Conservation (phyloP, 345 rosid species). For the Ceriops zippeliana region DNA sequence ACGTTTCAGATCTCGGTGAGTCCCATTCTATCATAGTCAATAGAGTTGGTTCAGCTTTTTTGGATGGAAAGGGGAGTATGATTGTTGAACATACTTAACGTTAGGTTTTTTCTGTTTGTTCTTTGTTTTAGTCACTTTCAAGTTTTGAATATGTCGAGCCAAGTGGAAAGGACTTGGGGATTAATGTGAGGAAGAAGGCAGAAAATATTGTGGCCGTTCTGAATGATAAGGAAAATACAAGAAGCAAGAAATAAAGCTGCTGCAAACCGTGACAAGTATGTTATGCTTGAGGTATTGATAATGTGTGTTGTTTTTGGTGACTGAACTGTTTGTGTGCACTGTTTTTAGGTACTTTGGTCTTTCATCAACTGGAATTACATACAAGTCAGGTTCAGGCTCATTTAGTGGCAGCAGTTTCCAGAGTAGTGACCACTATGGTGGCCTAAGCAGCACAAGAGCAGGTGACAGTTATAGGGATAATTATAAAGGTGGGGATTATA, state of each 20-base stretch:
- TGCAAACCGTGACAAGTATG: slow-evolving; percentile 90
- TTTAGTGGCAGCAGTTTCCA: slow-evolving; percentile 47
- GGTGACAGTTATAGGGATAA: slow-evolving; percentile 49
- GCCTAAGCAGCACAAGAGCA: slow-evolving; percentile 44
- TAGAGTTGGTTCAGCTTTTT: slow-evolving; percentile 1
- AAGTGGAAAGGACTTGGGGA: slow-evolving; percentile 86
- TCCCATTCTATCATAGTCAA: slow-evolving; percentile 13
- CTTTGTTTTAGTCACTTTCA: slow-evolving; percentile 62
- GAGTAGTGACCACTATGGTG: slow-evolving; percentile 53
- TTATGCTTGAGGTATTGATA: slow-evolving; percentile 14
- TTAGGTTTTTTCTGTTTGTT: slow-evolving; percentile 22
- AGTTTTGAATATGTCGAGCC: slow-evolving; percentile 97
- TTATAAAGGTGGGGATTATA: slow-evolving; percentile 42
- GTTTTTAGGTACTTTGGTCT: slow-evolving; percentile 77
- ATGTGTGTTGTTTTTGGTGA: slow-evolving; percentile 8
- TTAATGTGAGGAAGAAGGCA: slow-evolving; percentile 93
- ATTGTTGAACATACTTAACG: slow-evolving; percentile 20
- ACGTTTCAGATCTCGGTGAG: slow-evolving; percentile 95
- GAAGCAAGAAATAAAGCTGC: slow-evolving; percentile 85
- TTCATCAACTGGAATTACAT: slow-evolving; percentile 74
- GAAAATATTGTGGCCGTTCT: slow-evolving; percentile 69
- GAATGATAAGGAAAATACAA: slow-evolving; percentile 77
- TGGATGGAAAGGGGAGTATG: not conserved
- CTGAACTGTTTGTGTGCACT: slow-evolving; percentile 14
- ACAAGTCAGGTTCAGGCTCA: slow-evolving; percentile 63